A percentile compares a stretch with the other conserved stretches of the same genome.
These are phyloP conservation scores for Marasmius oreades DNA, from an alignment of 1,284 basidiomycete species.

Conservation along the genomic window DNA sequence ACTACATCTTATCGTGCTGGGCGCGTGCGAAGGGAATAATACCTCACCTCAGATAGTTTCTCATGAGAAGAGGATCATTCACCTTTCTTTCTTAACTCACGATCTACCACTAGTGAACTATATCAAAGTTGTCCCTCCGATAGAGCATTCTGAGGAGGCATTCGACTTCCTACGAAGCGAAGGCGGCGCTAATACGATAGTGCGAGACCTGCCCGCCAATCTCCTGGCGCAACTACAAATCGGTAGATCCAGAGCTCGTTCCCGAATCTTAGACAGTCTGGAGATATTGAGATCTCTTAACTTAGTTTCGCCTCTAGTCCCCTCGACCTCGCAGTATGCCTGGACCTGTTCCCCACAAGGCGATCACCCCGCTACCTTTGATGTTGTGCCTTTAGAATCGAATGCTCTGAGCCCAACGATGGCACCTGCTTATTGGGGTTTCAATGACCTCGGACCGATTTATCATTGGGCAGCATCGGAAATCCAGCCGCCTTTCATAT, in stretches of 20 bases:
- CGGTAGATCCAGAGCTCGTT: constrained; percentile 50
- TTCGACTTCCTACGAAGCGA: constrained; percentile 40
- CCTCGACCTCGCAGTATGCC: constrained; percentile 37
- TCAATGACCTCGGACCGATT: constrained; percentile 49
- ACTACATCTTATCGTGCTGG: constrained; percentile 55
- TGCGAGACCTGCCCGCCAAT: constrained; percentile 46
- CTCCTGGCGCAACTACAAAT: constrained; percentile 51
- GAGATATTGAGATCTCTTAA: constrained; percentile 51
- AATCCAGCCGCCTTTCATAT: constrained; percentile 51
- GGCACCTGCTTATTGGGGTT: constrained; percentile 61
- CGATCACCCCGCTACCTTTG: constrained; percentile 43
- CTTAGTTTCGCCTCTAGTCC: constrained; percentile 52
- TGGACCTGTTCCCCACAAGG: constrained; percentile 36
- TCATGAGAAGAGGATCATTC: constrained; percentile 47
- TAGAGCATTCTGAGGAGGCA: constrained; percentile 50
- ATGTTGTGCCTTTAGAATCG: constrained; percentile 40
- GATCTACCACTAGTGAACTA: constrained; percentile 59
- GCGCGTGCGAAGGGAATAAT: constrained; percentile 39
- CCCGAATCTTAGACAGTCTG: constrained; percentile 57
- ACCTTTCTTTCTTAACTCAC: constrained; percentile 51
- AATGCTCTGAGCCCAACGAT: constrained; percentile 37
- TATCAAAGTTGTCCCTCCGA: constrained; percentile 56
- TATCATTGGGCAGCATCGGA: constrained; percentile 56
- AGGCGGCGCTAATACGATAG: constrained; percentile 41
- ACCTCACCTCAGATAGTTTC: constrained; percentile 48